Evolutionary conservation across 192 early-diverging fungal genomes (phyloP).

Genomic region (Coemansia sp.): DNA sequence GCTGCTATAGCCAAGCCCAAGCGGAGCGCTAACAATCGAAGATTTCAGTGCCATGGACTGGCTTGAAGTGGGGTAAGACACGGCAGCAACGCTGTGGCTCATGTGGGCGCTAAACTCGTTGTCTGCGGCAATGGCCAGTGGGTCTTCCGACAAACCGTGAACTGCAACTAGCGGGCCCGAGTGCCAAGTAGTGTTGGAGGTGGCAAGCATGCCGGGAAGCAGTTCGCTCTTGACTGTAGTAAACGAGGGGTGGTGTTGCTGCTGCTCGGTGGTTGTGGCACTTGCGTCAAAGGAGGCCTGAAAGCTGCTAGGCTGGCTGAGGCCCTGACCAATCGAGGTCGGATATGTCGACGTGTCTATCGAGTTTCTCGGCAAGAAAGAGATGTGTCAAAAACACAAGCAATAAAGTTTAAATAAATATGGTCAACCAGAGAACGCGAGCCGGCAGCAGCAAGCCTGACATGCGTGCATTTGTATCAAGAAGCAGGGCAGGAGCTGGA

Average conservation of each 20-base stretch:
- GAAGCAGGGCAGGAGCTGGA: background rate
- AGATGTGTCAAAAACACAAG: background rate
- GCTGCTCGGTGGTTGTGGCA: background rate
- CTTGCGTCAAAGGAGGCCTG: background rate
- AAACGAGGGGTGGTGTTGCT: background rate
- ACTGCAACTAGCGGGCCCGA: background rate
- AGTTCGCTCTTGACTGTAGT: background rate
- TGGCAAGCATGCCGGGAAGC: background rate
- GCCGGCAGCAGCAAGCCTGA: background rate
- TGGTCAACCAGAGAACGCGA: background rate
- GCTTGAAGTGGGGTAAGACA: conserved; percentile 14
- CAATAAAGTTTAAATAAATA: background rate
- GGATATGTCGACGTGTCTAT: no score
- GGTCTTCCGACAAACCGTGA: background rate
- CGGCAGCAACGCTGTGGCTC: background rate
- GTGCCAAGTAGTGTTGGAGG: background rate
- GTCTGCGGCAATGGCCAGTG: background rate
- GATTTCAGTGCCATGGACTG: conserved; percentile 22
- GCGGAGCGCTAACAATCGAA: conserved; percentile 11
- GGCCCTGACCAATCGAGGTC: background rate
- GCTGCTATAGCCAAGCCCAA: conserved; percentile 6
- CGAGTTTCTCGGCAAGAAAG: background rate
- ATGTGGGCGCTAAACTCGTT: background rate
- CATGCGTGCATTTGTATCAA: background rate
- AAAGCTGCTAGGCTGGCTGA: background rate